Conservation (phyloP, 352 stramenopile species). For the Phytophthora ohioensis region DNA sequence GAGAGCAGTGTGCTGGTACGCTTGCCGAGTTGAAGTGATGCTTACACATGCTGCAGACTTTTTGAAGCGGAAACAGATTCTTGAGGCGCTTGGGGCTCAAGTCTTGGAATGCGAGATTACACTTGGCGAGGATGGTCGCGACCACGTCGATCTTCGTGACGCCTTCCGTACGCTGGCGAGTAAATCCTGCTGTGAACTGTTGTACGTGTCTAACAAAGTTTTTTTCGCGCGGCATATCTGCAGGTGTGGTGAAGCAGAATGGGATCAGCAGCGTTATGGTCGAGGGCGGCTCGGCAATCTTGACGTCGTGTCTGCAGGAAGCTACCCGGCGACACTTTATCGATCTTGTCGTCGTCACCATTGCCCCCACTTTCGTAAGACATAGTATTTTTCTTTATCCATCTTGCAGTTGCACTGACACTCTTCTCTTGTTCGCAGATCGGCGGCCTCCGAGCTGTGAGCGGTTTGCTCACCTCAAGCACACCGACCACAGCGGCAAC, state of each 20-base stretch:
- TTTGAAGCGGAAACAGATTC: conserved; percentile 35
- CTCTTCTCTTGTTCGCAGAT: conserved; percentile 46
- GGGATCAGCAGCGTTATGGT: conserved; percentile 82
- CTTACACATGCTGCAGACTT: conserved; percentile 43
- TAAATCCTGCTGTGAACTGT: neutral
- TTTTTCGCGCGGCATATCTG: neutral
- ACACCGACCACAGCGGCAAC: neutral
- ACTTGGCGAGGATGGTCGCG: conserved; percentile 17
- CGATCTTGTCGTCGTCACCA: conserved; percentile 76
- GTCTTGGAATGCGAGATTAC: conserved; percentile 50
- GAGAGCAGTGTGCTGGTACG: neutral
- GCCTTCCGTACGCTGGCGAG: conserved; percentile 59
- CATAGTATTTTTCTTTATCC: neutral
- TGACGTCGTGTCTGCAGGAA: conserved; percentile 73
- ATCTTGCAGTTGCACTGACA: neutral
- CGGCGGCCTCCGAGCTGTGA: conserved; percentile 64
- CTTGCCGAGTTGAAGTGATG: neutral
- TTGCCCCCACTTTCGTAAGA: conserved; percentile 84
- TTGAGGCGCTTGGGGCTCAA: conserved; percentile 57
- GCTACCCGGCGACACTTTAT: conserved; percentile 54
- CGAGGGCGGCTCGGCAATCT: conserved; percentile 80
- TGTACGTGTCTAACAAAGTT: neutral
- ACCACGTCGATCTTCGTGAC: conserved; percentile 64
- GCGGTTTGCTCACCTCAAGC: conserved; percentile 27
- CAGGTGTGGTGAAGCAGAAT: conserved; percentile 47